Conservation (phyloP, 768 basidiomycete species). For the Trametes maxima region DNA sequence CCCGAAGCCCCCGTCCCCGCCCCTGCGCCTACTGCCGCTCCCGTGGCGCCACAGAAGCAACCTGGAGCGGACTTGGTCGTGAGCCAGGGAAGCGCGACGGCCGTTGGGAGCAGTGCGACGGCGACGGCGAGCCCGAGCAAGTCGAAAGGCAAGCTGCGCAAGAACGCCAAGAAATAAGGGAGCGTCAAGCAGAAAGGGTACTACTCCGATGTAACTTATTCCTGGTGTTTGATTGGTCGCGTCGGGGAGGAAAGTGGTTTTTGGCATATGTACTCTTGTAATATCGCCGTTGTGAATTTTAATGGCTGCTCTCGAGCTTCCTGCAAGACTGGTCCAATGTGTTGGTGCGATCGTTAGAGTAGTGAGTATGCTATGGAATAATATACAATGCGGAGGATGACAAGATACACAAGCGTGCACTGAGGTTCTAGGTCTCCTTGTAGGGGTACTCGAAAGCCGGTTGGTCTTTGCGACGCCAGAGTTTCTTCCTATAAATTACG, state of each 20-base stretch:
- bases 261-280: neutral
- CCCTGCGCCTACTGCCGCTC: neutral
- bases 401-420: neutral
- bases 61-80: neutral
- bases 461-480: slow-evolving; percentile 88
- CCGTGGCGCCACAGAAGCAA: neutral
- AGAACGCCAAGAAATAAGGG: slow-evolving; percentile 37
- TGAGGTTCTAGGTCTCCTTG: slow-evolving; percentile 51
- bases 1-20: neutral
- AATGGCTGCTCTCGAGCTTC: neutral
- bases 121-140: slow-evolving; percentile 21
- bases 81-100: neutral
- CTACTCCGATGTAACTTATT: slow-evolving; percentile 19
- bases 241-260: neutral
- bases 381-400: slow-evolving; percentile 1
- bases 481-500: slow-evolving; percentile 66
- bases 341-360: neutral
- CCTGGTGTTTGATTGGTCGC: neutral
- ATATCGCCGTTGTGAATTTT: neutral
- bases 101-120: slow-evolving; percentile 9
- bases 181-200: neutral
- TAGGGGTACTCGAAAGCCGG: slow-evolving; percentile 88
- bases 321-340: too few species aligned
- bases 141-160: slow-evolving; percentile 35
- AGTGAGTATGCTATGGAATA: slow-evolving; percentile 13